Base-by-base conservation (phyloP, 805 yeast species). In the Ogataea pini region DNA sequence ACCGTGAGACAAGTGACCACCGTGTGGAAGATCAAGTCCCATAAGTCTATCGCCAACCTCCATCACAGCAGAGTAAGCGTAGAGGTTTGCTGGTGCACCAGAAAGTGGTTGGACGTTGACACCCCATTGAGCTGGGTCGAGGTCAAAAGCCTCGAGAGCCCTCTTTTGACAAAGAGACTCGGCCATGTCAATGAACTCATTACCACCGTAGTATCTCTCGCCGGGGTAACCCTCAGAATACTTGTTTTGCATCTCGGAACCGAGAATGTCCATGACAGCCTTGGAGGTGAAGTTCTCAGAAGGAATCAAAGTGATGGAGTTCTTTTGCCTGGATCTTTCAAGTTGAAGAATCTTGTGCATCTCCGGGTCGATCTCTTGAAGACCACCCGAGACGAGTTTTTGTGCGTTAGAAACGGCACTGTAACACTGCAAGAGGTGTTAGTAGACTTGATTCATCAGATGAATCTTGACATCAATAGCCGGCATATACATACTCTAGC, bases 151-250 rank as follows among this genome's bases (percentile, higher is more conserved):
- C 61, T 86, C 80, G 51, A 92, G 75, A 40, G 98, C 99, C 71
- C 99, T 80, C 61, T 83, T 78, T 72, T 90, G 97, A 73, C 98
- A 92, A 50, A 92, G 73, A 12, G 82, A 70, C 76, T 92, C 99
- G 63, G 89, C 89, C 74, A 82, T 78, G 73, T 92, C 99, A 62
- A 92, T 92, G 72, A 82, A 86, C 72, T 92, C 90, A 67, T 92
- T 92, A 69, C 99, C 99, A 70, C 99, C 99, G 68, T 92, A 92
- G 76, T 92, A 92, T 70, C 99, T 83, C 55, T 90, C 96, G 58
- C 96, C 96, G 36, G 99, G 99, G 72, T 92, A 92, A 56, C 98
- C 98, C 72, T 92, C 99, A 9, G 97, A 90, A 74, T 92, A 92
- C 76, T 92, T 92, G 80, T 92, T 92, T 71, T 88, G 91, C 96